Percentiles rank a stretch among this genome's conserved stretches.
Conservation (phyloP, 345 rosid species). For the Raphanus sativus region DNA sequence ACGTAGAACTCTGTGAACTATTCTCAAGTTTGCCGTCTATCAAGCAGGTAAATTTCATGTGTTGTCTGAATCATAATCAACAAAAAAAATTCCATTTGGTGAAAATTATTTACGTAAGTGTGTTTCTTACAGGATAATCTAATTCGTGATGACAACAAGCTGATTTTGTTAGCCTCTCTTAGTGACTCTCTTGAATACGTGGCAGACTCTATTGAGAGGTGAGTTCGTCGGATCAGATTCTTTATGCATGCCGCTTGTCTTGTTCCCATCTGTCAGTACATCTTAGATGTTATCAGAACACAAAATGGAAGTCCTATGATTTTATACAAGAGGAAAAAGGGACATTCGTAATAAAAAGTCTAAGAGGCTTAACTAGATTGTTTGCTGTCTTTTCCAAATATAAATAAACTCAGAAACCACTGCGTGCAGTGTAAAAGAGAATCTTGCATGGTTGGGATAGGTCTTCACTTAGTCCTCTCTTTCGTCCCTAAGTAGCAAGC, state of each 20-base stretch:
- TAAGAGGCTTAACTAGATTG: constrained; percentile 18
- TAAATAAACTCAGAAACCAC: constrained; percentile 13
- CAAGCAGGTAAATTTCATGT: constrained; percentile 61
- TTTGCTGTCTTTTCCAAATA: constrained; percentile 1
- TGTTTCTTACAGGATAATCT: constrained; percentile 73
- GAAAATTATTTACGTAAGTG: neutral
- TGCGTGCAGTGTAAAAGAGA: constrained; percentile 18
- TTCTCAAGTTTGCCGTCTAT: constrained; percentile 77
- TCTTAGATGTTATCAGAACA: constrained; percentile 22
- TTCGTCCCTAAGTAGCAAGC: constrained; percentile 7
- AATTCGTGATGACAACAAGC: constrained; percentile 90
- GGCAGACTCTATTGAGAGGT: constrained; percentile 98
- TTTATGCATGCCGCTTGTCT: constrained; percentile 19
- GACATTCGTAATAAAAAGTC: neutral
- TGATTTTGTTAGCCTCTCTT: constrained; percentile 89
- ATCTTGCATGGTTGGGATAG: constrained; percentile 14
- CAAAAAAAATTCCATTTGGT: neutral
- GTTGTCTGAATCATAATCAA: neutral
- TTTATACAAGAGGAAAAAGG: constrained; percentile 6
- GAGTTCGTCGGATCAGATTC: constrained; percentile 36
- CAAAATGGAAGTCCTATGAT: neutral
- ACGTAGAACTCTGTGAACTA: constrained; percentile 67
- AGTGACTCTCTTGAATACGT: constrained; percentile 96
- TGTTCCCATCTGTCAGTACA: constrained; percentile 13
- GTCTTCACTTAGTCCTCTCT: neutral